Evolutionary conservation across 1,284 basidiomycete genomes (phyloP), one percentile per base, ranked within the genome.

Genomic region (Boletus sp.): DNA sequence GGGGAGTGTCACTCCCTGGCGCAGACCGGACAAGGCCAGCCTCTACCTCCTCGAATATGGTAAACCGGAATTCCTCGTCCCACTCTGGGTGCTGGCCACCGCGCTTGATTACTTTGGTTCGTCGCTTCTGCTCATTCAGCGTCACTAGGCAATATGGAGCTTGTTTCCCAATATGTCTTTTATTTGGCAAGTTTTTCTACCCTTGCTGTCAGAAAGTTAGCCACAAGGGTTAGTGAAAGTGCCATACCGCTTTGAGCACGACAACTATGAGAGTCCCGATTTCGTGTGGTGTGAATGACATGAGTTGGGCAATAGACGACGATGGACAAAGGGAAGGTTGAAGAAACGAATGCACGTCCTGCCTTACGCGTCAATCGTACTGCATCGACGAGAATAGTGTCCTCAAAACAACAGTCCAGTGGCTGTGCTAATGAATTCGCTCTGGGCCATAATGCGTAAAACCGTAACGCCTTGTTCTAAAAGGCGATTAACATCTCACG

Each of bases 21-120:
- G 78, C 74, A 41, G 80, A 77, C 52, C 80, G 76, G 29, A 80
- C 77, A 29, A 86, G 73, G 9, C 84, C 79, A 66, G 89, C 88
- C 54, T 91, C 84, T 22, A 83, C 77, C 63, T 94, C 92, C 68
- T 96, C 94, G 65, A 82, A 85, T 59, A 99, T 80, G 35, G 90
- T 89, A 75, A 99, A 99, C 47, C 97, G 89, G 64, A 99, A 82
- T 76, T 99, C 96, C 69, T 97, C 94, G 73, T 99, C 97, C 96
- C 97, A 99, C 73, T 94, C 92, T 9, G 96, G 97, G 74, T 97
- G 94, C 74, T 99, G 96, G 5, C 97, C 97, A 53, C 97, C 96
- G 41, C 94, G 89, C 72, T 94, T 96, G 74, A 98, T 92, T 9
- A 94, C 86, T 73, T 91, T 91, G 33, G 96, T 96, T 51, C 89